A percentile compares a stretch with the other conserved stretches of the same genome.
phyloP scores from a whole-genome alignment of 371 early-diverging fungal genomes.

The Lichtheimia corymbifera region DNA sequence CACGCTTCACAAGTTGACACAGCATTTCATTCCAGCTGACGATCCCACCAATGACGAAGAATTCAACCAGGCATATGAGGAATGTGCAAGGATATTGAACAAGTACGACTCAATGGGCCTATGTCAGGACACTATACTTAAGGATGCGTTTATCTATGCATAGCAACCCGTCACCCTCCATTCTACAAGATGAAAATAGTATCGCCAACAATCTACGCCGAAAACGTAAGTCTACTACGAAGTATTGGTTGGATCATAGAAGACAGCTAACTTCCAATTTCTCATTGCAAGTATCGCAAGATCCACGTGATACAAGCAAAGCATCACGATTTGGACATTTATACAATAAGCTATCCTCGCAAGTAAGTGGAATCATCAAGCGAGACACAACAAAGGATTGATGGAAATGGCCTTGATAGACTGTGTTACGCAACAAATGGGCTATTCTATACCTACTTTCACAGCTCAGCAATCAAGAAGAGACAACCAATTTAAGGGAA shows the following conservation, averaged over 20 bases:
- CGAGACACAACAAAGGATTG: neutral
- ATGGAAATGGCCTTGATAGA: conserved; percentile 22
- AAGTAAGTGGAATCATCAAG: conserved; percentile 32
- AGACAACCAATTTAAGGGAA: neutral
- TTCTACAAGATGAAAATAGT: conserved; percentile 60
- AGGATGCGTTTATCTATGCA: neutral
- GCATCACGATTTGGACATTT: conserved; percentile 70
- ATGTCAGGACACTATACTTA: neutral
- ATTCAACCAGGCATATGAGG: conserved; percentile 33
- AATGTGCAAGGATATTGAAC: conserved; percentile 43
- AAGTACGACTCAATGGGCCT: conserved; percentile 26
- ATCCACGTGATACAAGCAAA: conserved; percentile 46
- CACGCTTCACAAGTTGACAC: conserved; percentile 16
- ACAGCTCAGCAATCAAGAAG: conserved; percentile 47
- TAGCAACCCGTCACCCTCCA: conserved; percentile 65
- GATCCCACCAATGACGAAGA: conserved; percentile 14
- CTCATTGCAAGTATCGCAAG: conserved; percentile 42
- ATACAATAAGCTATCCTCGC: conserved; percentile 59
- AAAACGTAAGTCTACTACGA: conserved; percentile 46
- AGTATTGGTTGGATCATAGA: neutral
- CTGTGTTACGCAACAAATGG: conserved; percentile 64
- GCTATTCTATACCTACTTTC: conserved; percentile 72
- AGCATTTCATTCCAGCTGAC: conserved; percentile 9
- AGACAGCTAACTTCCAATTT: neutral
- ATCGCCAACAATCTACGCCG: conserved; percentile 70